Evolutionary conservation across 2,329 filamentous ascomycete species (phyloP), one percentile per base, ranked within the genome.

Genomic region (Fusarium tricinctum): DNA sequence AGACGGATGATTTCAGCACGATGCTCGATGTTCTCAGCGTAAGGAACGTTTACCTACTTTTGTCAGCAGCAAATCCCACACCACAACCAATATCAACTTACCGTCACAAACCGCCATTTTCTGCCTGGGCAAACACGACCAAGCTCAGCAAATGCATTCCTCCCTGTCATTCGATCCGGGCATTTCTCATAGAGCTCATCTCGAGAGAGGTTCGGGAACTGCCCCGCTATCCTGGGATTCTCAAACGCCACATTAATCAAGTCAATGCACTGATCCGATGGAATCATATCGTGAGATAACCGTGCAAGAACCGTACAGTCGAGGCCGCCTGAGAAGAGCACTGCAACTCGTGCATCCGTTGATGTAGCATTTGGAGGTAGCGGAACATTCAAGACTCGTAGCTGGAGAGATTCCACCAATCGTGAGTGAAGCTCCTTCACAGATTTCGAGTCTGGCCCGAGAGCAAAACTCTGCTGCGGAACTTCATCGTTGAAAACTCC

Each of bases 221-320:
- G 84, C 5, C 84, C 89, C 61, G 85, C 89, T 68, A 90, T 88
- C 32, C 92, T 87, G 1, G 94, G 95, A 69, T 99, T 99, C 78
- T 99, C 93, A 74, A 99, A 99, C 0, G 95, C 96, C 45, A 99
- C 95, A 70, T 99, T 99, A 67, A 99, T 85, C 10, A 99, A 84
- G 75, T 98, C 96, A 63, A 99, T 89, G 2, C 86, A 82, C 73
- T 97, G 90, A 6, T 84, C 79, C 0, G 76, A 15, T 0, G 92
- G 91, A 3, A 98, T 77, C 4, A 97, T 79, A 14, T 97, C 91
- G 75, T 97, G 92, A 13, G 87, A 84, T 23, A 98, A 80, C 43
- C 94, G 88, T 22, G 95, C 95, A 48, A 99, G 83, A 1, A 97
- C 84, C 0, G 94, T 95, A 76, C 96, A 98, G 78, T 99, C 96